A percentile compares a stretch with the other conserved stretches of the same genome.
Conservation (phyloP, 805 yeast species). For the Metschnikowia koreensis region DNA sequence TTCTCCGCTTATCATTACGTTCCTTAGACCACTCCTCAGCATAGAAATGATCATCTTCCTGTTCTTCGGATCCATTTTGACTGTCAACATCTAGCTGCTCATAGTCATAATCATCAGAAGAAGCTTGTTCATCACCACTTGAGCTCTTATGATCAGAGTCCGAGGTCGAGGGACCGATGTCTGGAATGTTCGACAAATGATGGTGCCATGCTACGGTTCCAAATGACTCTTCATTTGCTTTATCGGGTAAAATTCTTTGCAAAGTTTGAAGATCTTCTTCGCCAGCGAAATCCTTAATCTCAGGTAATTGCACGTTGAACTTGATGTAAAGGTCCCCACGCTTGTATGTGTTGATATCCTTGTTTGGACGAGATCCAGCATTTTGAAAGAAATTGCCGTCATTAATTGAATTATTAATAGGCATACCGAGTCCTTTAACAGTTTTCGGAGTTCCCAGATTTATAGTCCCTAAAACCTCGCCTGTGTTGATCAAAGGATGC, state of each 20-base stretch:
- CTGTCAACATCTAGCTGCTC: conserved; percentile 16
- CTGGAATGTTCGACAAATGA: conserved; percentile 14
- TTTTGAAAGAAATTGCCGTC: conserved; percentile 29
- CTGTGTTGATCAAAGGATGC: conserved; percentile 16
- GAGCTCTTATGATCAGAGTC: background rate
- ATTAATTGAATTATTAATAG: conserved; percentile 32
- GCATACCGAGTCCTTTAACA: conserved; percentile 61
- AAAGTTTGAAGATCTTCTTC: conserved; percentile 22
- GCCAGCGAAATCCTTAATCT: conserved; percentile 26
- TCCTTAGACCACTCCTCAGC: conserved; percentile 16
- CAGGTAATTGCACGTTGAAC: conserved; percentile 38
- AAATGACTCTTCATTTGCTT: conserved; percentile 2
- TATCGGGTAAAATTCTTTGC: conserved; percentile 19
- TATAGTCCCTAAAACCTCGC: conserved; percentile 53
- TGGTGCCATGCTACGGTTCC: conserved; percentile 11
- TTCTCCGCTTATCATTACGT: conserved; percentile 4
- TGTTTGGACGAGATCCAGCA: conserved; percentile 11
- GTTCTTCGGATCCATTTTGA: conserved; percentile 17
- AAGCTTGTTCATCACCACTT: conserved; percentile 5
- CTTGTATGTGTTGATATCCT: conserved; percentile 21
- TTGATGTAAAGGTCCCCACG: conserved; percentile 40
- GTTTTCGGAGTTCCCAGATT: conserved; percentile 48
- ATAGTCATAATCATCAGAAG: conserved; percentile 16
- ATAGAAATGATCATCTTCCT: conserved; percentile 16
- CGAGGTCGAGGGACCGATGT: conserved; percentile 1